These are phyloP conservation scores for Phytophthora pistaciae DNA, from an alignment of 352 stramenopile genomes.

Conservation along the genomic window DNA sequence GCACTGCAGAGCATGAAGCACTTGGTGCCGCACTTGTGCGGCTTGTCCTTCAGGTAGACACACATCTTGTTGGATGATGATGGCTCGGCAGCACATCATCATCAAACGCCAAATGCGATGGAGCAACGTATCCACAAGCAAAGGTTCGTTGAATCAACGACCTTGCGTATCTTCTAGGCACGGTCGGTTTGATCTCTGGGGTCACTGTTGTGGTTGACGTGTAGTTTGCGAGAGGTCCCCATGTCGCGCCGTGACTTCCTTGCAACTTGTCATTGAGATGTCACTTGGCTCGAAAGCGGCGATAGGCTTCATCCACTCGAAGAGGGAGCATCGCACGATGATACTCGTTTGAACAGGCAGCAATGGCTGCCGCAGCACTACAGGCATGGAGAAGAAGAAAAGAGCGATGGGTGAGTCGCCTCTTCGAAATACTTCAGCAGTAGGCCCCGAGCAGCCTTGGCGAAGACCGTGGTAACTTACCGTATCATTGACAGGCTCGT, in stretches of 20 bases:
- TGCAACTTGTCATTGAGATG: not conserved
- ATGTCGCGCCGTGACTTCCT: conserved; percentile 18
- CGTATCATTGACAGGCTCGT: conserved; percentile 5
- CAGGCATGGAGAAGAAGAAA: conserved; percentile 27
- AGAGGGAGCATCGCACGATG: conserved; percentile 12
- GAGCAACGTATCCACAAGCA: conserved; percentile 10
- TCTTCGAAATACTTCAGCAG: not conserved
- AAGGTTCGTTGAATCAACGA: conserved; percentile 32
- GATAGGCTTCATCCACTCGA: conserved; percentile 3
- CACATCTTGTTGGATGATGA: conserved; percentile 30
- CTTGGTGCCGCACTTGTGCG: not conserved
- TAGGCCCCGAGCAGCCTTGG: conserved; percentile 10
- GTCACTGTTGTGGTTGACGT: conserved; percentile 32
- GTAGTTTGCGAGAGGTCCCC: conserved; percentile 17
- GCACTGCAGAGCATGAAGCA: conserved; percentile 6
- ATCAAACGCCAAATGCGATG: conserved; percentile 24
- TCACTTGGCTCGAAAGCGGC: conserved; percentile 5
- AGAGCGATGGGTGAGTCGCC: conserved; percentile 16
- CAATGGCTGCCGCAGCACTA: conserved; percentile 27
- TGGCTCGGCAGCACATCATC: conserved; percentile 18
- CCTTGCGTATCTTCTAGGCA: conserved; percentile 29
- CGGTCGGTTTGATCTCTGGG: conserved; percentile 1
- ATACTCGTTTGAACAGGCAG: conserved; percentile 20
- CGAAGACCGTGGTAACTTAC: conserved; percentile 9
- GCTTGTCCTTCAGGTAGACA: conserved; percentile 5